phyloP scores from a whole-genome alignment of 2,329 filamentous ascomycete genomes.

The Stachybotrys chartarum region DNA sequence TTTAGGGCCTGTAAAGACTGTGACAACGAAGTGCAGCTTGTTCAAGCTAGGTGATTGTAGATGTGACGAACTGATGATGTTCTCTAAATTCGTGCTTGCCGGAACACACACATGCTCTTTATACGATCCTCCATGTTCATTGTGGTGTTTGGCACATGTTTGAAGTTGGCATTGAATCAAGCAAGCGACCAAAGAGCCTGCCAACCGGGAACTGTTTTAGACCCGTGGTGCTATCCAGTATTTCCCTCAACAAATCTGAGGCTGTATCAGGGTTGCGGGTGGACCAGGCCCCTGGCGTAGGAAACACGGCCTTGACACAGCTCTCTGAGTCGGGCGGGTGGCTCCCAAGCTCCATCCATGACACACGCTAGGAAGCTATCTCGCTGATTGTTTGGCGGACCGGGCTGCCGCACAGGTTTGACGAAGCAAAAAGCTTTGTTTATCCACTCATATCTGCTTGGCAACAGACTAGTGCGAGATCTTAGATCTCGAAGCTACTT shows the following conservation, averaged over 20 bases:
- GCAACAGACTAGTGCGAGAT: too few species aligned
- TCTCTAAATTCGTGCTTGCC: neutral
- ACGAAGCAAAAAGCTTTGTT: neutral
- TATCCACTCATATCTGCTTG: neutral
- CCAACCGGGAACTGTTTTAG: neutral
- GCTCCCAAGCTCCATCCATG: neutral
- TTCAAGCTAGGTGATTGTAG: too few species aligned
- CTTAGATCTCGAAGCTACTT: too few species aligned
- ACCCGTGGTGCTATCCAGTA: too few species aligned
- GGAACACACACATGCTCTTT: neutral
- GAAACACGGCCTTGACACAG: neutral
- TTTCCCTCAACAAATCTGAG: neutral
- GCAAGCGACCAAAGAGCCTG: neutral
- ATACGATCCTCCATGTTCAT: neutral
- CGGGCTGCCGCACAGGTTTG: neutral
- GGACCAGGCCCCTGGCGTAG: neutral
- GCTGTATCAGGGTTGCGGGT: neutral
- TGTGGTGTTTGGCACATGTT: neutral
- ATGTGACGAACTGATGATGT: neutral
- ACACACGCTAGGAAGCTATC: neutral
- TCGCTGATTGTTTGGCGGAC: neutral
- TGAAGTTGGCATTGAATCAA: neutral
- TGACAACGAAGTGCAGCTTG: too few species aligned
- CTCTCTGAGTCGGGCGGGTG: neutral
- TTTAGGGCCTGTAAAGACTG: too few species aligned